Conservation (phyloP, 2,329 filamentous ascomycete genomes). For the Cercospora sp. region DNA sequence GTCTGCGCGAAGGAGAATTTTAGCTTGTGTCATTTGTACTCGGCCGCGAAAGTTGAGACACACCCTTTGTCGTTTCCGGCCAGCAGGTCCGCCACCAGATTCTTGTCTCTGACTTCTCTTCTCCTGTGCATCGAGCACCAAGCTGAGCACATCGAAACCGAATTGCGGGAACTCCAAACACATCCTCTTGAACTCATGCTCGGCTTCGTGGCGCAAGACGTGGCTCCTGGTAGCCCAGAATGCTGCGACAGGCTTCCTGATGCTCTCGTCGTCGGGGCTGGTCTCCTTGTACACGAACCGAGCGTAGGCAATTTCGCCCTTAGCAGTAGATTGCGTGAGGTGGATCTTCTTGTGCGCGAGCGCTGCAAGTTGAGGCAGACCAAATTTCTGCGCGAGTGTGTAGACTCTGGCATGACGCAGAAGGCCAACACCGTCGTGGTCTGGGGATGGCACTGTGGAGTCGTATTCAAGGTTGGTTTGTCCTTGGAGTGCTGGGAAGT, state of each 20-base stretch:
- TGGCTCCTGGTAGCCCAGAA: conserved; percentile 86
- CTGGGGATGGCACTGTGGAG: conserved; percentile 62
- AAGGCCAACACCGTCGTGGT: conserved; percentile 78
- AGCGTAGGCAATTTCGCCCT: conserved; percentile 88
- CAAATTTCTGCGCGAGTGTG: conserved; percentile 79
- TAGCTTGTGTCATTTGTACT: background rate
- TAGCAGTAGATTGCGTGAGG: conserved; percentile 81
- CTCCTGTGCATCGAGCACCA: conserved; percentile 56
- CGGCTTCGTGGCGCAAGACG: conserved; percentile 79
- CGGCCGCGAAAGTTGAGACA: background rate
- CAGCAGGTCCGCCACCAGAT: conserved; percentile 35
- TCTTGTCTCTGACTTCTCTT: conserved; percentile 44
- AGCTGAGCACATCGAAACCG: conserved; percentile 82
- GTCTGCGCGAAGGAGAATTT: background rate
- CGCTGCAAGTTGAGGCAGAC: conserved; percentile 63
- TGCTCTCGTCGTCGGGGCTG: conserved; percentile 64
- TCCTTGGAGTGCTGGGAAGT: conserved; percentile 70
- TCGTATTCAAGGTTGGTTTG: conserved; percentile 67
- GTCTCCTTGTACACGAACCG: conserved; percentile 86
- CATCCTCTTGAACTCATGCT: conserved; percentile 78
- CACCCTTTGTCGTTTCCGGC: conserved; percentile 42
- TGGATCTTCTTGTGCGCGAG: conserved; percentile 89
- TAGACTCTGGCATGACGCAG: conserved; percentile 88
- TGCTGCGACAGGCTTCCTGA: conserved; percentile 79
- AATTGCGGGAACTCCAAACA: conserved; percentile 91